Percentiles rank a stretch among this genome's conserved stretches.
Evolutionary conservation across 108 stramenopile genomes (phyloP).

Genomic region (Epipyxis sp.): DNA sequence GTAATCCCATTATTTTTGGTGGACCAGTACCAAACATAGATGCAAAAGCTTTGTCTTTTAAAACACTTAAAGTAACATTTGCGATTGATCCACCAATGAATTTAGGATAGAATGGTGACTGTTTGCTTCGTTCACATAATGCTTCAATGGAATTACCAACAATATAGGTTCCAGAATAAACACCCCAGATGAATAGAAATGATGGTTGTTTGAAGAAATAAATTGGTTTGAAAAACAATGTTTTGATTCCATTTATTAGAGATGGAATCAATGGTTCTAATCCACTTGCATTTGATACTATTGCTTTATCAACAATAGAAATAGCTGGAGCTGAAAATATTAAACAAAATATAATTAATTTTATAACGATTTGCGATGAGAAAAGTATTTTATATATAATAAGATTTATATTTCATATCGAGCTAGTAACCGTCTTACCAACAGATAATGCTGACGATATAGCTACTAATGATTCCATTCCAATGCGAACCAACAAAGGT

Average conservation of each 20-base stretch:
- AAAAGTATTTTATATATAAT: background rate
- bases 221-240: constrained; percentile 19
- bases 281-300: constrained; percentile 16
- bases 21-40: constrained; percentile 31
- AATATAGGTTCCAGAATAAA: constrained; percentile 38
- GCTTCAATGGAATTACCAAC: constrained; percentile 36
- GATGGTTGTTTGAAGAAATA: constrained; percentile 32
- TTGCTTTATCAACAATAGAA: constrained; percentile 17
- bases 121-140: constrained; percentile 32
- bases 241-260: constrained; percentile 14
- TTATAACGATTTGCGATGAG: background rate
- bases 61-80: constrained; percentile 31
- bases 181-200: constrained; percentile 33
- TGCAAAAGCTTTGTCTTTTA: constrained; percentile 43
- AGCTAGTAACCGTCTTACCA: constrained; percentile 20
- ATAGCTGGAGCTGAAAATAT: constrained; percentile 13
- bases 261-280: background rate
- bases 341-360: background rate
- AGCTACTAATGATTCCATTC: background rate
- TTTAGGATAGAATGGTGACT: constrained; percentile 28
- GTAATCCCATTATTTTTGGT: background rate
- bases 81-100: constrained; percentile 21
- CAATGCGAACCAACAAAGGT: background rate
- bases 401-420: too few species aligned
- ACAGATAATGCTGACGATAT: constrained; percentile 2